Evolutionary conservation across 2,329 filamentous ascomycete genomes (phyloP), one percentile per base, ranked within the genome.

Genomic region (Trichoderma sp.): DNA sequence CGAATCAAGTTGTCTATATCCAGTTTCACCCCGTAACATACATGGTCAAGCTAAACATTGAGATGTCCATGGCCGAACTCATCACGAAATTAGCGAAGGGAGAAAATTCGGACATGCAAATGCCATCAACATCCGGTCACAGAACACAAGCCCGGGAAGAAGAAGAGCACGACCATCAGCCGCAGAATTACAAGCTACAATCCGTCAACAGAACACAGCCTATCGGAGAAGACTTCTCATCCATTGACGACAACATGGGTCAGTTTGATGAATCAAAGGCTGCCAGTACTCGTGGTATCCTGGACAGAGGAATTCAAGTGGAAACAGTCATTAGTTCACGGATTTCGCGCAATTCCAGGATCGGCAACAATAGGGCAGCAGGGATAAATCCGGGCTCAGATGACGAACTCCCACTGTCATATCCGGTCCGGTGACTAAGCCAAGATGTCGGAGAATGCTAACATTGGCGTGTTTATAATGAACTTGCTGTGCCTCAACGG

Each of bases 11-110:
- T 21, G 81, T 84, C n/a, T 83, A 87, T 76, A 85, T 88, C 50
- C 87, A 88, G 78, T 88, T 89, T 77, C 86, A 88, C 38, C 87
- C 87, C 0, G 82, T 89, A 3, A 87, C 86, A 3, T 89, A 89
- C 77, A 84, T 88, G 31, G 84, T 88, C 71, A 89, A 89, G 76
- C 84, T 89, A 18, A 85, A 89, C 77, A 89, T 89, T 77, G 88
- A 89, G 77, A 84, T 89, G 79, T 84, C 85, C 24, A 89, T 89
- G 87, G 87, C 88, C 33, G 85, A 86, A 29, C 84, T 89, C 29
- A 89, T 89, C 72, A 85, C 81, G 33, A 85, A 85, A 69, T 80
- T 86, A 2, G 82, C 71, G 1, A 74, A n/a, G 27, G 60, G 59
- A n/a, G 69, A 72, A 7, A 64, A 35, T 4, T 35, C 56, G 1